Base-by-base conservation (phyloP, 345 rosid species). In the Camelina hispida region DNA sequence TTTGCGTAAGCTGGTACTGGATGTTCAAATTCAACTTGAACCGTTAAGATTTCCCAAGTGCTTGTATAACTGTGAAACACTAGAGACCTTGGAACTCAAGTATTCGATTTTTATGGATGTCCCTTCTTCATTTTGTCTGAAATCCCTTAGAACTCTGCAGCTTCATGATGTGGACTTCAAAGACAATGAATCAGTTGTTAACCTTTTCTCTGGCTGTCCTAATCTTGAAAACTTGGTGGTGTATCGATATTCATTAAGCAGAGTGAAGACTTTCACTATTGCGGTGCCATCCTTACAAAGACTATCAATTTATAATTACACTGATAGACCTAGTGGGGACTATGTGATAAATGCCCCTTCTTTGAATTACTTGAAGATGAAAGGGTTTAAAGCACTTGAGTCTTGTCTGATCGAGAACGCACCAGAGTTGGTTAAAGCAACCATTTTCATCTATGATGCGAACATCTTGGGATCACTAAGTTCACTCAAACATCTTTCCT, bases 401-500 rank as follows among this genome's bases (percentile, higher is more conserved):
- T 52, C 14, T 72, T 72, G 22, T 62, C 12, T 16, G 4, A 72
- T 72, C 16, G 44, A 62, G 69, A 61, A 72, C 14, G 4, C 8
- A 5, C 23, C 10, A 7, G 5, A 25, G 62, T 7, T 72, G 44
- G 12, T 25, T 22, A 43, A 52, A 43, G 69, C 76, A 38, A 7
- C 3, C 28, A 59, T 71, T 13, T 9, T 42, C 30, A 8, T 12
- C 25, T 0, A 13, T 4, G 50, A 71, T 46, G 7, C 17, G n/a
- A 44, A 20, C 25, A 38, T 34, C 22, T 0, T 71, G 17, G 17
- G 11, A 15, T 71, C 58, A 3, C 23, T 59, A 2, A 35, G 59
- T 46, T 71, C 75, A 35, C 38, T 47, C 9, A 71, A 48, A 60
- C 67, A 37, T n/a, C 58, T 71, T 46, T 71, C 58, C 46, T 47